Base-by-base conservation (phyloP, 169 alveolate genomes). In the Sarcocystis neurona region DNA sequence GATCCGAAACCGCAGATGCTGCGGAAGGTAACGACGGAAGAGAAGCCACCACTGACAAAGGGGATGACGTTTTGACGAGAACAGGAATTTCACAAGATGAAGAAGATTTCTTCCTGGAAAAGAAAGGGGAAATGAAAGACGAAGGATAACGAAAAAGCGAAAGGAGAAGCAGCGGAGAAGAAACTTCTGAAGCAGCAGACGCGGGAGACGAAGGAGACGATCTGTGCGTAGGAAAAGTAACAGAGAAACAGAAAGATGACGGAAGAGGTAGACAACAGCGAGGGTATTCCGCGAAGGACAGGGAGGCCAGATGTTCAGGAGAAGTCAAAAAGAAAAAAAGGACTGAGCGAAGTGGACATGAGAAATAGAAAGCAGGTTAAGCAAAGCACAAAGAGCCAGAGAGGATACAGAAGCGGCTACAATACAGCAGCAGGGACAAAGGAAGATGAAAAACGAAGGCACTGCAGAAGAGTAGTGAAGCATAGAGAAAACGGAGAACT, bases 1-100 rank as follows among this genome's bases (percentile, higher is more conserved):
- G 93, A 85, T 46, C 88, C 88, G 34, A 74, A 66, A 30, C 89
- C 84, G 0, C 90, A 56, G 32, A 90, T 68, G 44, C 93, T 90
- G 80, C 79, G 41, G 32, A 30, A 43, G 41, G 30, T 77, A 46
- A 68, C 32, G 27, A 48, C 43, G 41, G 15, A 48, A 15, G 47
- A 10, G 2, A n/a, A 6, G 53, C 20, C 60, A 56, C 37, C 10
- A 82, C 0, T 32, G 37, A 1, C 1, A 74, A 41, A 0, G 82
- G 6, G 53, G 5, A 66, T 12, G 32, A 1, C 41, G 12, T 15
- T 32, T 30, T n/a, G 20, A 66, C 44, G 18, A 23, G 18, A 27
- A 66, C 39, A 66, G 18, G 27, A 18, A 15, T 32, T 15, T 0
- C 0, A 84, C 50, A 41, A 46, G 41, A 77, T n/a, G 80, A 72